Percentiles rank a stretch among this genome's conserved stretches.
These are phyloP conservation scores for Lentinula boryana DNA, from an alignment of 768 basidiomycete species.

Conservation along the genomic window DNA sequence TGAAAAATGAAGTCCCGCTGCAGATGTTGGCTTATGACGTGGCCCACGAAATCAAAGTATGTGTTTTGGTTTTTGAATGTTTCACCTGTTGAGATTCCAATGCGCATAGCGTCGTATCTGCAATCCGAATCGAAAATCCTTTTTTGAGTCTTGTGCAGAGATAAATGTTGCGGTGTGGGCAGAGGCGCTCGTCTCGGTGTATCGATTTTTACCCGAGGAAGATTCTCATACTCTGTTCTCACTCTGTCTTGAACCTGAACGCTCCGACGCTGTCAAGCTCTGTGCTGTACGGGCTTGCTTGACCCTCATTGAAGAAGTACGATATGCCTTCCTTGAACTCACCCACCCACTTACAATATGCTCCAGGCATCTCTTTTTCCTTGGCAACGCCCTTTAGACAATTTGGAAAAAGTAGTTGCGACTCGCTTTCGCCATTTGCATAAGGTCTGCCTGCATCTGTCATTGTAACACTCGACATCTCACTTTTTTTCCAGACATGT, in stretches of 20 bases:
- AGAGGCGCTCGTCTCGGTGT: conserved; percentile 68
- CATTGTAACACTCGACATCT: neutral
- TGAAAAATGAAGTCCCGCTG: conserved; percentile 54
- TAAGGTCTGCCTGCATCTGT: conserved; percentile 32
- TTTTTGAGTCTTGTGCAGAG: conserved; percentile 67
- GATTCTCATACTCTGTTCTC: conserved; percentile 58
- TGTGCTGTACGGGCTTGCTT: conserved; percentile 70
- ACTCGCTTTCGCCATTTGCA: conserved; percentile 50
- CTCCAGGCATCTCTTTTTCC: conserved; percentile 44
- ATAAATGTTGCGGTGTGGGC: conserved; percentile 74
- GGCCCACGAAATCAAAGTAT: conserved; percentile 76
- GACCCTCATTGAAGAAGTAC: conserved; percentile 63
- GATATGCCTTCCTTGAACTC: neutral
- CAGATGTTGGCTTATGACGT: conserved; percentile 64
- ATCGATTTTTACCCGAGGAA: conserved; percentile 59
- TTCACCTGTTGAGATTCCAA: neutral
- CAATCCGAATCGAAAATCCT: conserved; percentile 44
- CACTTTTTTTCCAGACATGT: conserved; percentile 28
- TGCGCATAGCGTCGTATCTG: conserved; percentile 12
- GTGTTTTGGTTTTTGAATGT: neutral
- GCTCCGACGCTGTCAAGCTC: conserved; percentile 77
- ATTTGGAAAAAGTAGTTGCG: conserved; percentile 38
- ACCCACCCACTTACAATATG: neutral
- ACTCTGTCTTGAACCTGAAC: conserved; percentile 66
- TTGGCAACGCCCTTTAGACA: conserved; percentile 50